These are phyloP conservation scores for Fusarium hainanense DNA, from an alignment of 2,329 filamentous ascomycete species.

Conservation along the genomic window DNA sequence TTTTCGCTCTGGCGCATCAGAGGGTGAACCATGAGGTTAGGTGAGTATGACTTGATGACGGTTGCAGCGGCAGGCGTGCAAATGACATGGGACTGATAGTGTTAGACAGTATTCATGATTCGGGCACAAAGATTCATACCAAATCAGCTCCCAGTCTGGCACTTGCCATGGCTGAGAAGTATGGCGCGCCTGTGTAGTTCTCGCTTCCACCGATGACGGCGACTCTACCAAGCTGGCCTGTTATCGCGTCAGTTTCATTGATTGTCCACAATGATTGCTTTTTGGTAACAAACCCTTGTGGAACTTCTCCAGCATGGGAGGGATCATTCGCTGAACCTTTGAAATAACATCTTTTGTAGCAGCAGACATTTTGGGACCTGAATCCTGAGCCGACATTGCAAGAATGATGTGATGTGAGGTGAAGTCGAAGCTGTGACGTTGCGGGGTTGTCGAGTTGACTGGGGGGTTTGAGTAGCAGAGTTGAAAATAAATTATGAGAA, in stretches of 20 bases:
- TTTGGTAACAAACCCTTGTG: slow-evolving; percentile 79
- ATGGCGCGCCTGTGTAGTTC: slow-evolving; percentile 96
- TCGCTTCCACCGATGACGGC: slow-evolving; percentile 95
- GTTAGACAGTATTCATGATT: slow-evolving; percentile 3
- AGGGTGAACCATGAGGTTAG: slow-evolving; percentile 98
- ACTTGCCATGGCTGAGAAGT: slow-evolving; percentile 97
- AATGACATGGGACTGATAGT: slow-evolving; percentile 83
- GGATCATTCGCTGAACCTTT: slow-evolving; percentile 89
- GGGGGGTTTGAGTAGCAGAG: not conserved
- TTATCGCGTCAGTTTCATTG: slow-evolving; percentile 14
- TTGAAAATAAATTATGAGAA: not conserved
- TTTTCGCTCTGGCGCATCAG: slow-evolving; percentile 81
- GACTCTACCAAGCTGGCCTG: slow-evolving; percentile 90
- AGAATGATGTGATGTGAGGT: slow-evolving; percentile 8
- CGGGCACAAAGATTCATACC: slow-evolving; percentile 60
- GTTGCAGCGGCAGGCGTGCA: slow-evolving; percentile 88
- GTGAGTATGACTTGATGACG: slow-evolving; percentile 97
- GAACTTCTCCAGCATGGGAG: slow-evolving; percentile 93
- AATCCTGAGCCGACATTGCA: slow-evolving; percentile 42
- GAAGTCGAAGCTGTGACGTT: slow-evolving; percentile 4
- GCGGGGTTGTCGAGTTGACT: not conserved
- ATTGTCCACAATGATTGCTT: not conserved
- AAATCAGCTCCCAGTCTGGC: slow-evolving; percentile 90
- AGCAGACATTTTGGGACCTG: slow-evolving; percentile 67
- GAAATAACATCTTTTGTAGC: slow-evolving; percentile 79